A percentile compares a stretch with the other conserved stretches of the same genome.
Evolutionary conservation across 495 filamentous ascomycete species (phyloP).

Genomic region (Recurvomyces mirabilis): DNA sequence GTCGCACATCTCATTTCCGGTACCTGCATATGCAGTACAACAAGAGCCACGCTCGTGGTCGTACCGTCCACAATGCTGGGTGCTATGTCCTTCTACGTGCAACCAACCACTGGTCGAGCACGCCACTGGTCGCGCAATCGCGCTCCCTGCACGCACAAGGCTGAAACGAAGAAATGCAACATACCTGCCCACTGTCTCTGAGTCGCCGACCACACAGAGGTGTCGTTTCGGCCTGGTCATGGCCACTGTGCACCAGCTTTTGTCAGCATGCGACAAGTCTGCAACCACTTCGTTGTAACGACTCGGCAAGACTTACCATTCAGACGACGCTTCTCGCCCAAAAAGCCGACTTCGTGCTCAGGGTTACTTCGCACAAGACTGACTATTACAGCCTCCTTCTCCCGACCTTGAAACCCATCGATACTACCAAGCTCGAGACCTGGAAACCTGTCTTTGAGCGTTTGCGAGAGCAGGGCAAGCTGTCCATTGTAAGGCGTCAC

Average conservation of each 20-base stretch:
- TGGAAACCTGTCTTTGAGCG: conserved; percentile 65
- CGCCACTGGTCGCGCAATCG: too few relatives aligned
- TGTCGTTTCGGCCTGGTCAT: conserved; percentile 91
- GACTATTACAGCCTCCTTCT: conserved; percentile 92
- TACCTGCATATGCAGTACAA: conserved; percentile 5
- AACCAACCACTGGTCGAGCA: too few relatives aligned
- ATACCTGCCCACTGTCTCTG: conserved; percentile 77
- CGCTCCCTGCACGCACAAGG: neutral
- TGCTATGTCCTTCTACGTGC: too few relatives aligned
- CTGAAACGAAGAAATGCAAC: conserved; percentile 27
- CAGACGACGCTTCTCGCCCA: conserved; percentile 81
- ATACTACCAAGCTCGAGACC: conserved; percentile 88
- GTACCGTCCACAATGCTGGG: too few relatives aligned
- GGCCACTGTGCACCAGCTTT: conserved; percentile 47
- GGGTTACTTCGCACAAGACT: conserved; percentile 82
- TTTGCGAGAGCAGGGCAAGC: conserved; percentile 60
- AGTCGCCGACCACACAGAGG: conserved; percentile 83
- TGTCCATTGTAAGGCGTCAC: conserved; percentile 97
- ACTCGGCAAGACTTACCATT: conserved; percentile 55
- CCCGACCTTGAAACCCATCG: conserved; percentile 92
- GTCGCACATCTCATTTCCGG: neutral
- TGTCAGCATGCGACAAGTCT: neutral
- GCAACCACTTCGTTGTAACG: conserved; percentile 1
- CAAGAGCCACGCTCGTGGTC: conserved; percentile 1
- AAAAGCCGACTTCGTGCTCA: conserved; percentile 79